These are phyloP conservation scores for Geoglossum glabrum DNA, from an alignment of 495 filamentous ascomycete species.

Conservation along the genomic window DNA sequence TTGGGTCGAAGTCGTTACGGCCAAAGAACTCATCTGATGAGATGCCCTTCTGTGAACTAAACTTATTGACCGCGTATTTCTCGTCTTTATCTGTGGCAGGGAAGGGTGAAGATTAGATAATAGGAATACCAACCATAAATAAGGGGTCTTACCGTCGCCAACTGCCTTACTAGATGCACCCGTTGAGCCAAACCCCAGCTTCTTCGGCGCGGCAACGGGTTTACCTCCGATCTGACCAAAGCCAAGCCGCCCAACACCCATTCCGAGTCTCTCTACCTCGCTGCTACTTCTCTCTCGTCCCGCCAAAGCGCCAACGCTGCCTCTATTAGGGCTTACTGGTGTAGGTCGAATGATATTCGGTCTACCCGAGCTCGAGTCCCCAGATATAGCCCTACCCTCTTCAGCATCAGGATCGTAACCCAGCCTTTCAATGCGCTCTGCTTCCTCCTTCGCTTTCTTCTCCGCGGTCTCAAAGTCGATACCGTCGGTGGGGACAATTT, in stretches of 20 bases:
- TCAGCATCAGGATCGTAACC: constrained; percentile 94
- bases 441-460: constrained; percentile 91
- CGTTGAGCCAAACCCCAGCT: constrained; percentile 74
- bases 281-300: constrained; percentile 38
- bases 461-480: constrained; percentile 97
- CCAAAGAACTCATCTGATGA: constrained; percentile 97
- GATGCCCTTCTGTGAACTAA: constrained; percentile 85
- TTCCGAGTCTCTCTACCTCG: constrained; percentile 76
- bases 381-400: constrained; percentile 35
- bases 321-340: constrained; percentile 44
- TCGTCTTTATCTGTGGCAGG: constrained; percentile 39
- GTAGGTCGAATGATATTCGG: constrained; percentile 47
- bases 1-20: constrained; percentile 64
- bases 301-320: constrained; percentile 36
- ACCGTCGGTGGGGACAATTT: constrained; percentile 46
- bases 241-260: constrained; percentile 72
- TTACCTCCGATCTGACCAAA: constrained; percentile 68
- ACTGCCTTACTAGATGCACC: constrained; percentile 41
- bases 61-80: constrained; percentile 57
- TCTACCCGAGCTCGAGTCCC: constrained; percentile 25
- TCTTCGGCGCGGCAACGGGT: constrained; percentile 41
- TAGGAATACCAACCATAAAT: constrained; percentile 4
- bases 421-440: constrained; percentile 88
- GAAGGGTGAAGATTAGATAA: constrained; percentile 3
- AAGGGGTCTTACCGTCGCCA: constrained; percentile 42